Base-by-base conservation (phyloP, 176 grass and related monocot genomes). In the Rhynchospora breviuscula region DNA sequence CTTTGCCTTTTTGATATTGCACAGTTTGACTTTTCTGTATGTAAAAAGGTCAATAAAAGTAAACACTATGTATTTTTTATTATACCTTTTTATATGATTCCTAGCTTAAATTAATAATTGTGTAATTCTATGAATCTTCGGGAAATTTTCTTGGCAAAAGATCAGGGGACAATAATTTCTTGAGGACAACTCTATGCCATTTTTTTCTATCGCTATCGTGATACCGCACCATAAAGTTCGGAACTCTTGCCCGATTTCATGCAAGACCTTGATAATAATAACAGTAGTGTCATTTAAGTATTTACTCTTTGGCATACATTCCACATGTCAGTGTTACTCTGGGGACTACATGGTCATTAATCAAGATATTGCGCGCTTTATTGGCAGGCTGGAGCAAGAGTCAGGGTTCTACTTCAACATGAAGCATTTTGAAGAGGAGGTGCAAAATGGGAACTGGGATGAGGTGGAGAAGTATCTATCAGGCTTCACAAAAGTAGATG, bases 381-480 rank as follows among this genome's bases (percentile, higher is more conserved):
- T 54, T 80, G 15, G 26, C 23, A 88, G 87, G 87, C 11, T 88
- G 67, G 87, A 88, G 65, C 87, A 88, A 56, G 87, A 88, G 62
- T 88, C 87, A 1, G 87, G 87, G 10, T 88, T 88, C 63, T 88
- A 88, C 47, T 88, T 88, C 49, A 88, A 88, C 67, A 88, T 88
- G 87, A 88, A 88, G 54, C 78, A 88, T 73, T 88, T 88, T 51
- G 87, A 88, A 58, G 87, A 88, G 18, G 82, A 85, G 12, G 87
- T 88, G 23, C 87, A 88, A 70, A 84, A 79, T 71, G 87, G 87
- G 82, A 84, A 88, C 43, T 88, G 87, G 87, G 87, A 88, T 10
- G 87, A 88, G 46, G 87, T 88, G 40, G 87, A 88, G 53, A 79
- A 80, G 15, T 88, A 88, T 79, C 82, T 88, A 3, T 84, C 82